These are phyloP conservation scores for Bremia lactucae DNA, from an alignment of 352 stramenopile species.

Conservation along the genomic window DNA sequence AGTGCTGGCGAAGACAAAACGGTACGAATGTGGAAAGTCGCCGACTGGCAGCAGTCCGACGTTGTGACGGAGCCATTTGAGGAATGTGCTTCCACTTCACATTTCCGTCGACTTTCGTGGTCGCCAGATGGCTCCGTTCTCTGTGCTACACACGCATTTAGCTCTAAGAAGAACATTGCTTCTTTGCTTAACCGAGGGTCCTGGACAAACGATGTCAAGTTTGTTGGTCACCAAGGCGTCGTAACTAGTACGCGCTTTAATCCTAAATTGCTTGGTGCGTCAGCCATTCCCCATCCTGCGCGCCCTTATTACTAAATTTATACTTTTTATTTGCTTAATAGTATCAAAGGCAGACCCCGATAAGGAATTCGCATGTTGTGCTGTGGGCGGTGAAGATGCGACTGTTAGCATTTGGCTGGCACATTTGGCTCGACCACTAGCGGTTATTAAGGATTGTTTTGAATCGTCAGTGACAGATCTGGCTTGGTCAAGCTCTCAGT, in stretches of 20 bases:
- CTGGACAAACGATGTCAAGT: constrained; percentile 80
- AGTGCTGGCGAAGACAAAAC: constrained; percentile 83
- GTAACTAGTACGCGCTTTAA: constrained; percentile 81
- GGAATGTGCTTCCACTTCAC: constrained; percentile 60
- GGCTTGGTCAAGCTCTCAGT: constrained; percentile 48
- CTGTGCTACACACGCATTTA: constrained; percentile 77
- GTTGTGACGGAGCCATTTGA: constrained; percentile 69
- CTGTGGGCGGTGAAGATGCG: constrained; percentile 68
- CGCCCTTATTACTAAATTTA: background rate
- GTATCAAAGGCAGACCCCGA: constrained; percentile 40
- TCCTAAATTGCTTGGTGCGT: constrained; percentile 58
- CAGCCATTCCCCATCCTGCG: background rate
- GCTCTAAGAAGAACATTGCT: constrained; percentile 81
- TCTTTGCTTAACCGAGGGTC: constrained; percentile 62
- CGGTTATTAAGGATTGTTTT: constrained; percentile 78
- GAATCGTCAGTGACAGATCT: constrained; percentile 76
- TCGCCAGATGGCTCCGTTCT: constrained; percentile 72
- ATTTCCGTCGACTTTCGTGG: constrained; percentile 80
- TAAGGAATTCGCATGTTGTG: constrained; percentile 82
- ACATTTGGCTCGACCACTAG: constrained; percentile 60
- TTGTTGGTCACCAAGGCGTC: constrained; percentile 71
- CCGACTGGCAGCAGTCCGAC: constrained; percentile 61
- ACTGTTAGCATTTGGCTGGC: constrained; percentile 82
- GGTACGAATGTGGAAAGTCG: constrained; percentile 74
- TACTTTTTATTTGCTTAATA: constrained; percentile 8